Base-by-base conservation (phyloP, 2,329 filamentous ascomycete genomes). In the Apiospora saccharicola region DNA sequence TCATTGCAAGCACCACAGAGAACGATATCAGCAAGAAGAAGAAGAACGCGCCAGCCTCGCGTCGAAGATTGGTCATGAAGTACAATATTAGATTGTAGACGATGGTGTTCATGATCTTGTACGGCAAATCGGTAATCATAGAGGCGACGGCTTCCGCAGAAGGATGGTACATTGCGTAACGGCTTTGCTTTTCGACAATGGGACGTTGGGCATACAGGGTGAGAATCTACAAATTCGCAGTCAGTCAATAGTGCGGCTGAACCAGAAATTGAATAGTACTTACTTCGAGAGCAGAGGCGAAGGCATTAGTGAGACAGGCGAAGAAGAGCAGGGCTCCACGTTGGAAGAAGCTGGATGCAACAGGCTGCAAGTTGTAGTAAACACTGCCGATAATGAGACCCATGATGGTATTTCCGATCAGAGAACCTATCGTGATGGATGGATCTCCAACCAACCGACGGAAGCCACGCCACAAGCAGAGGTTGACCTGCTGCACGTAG, bases 111-210 rank as follows among this genome's bases (percentile, higher is more conserved):
- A 83, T 61, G 13, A 96, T 82, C 81, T 96, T 97, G 82, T 93
- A 93, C 0, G 95, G 95, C 82, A 97, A 83, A 77, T 98, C 95
- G 74, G 89, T 92, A 41, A 98, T 82, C 90, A 97, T 96, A 2
- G 93, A 96, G 0, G 93, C 91, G 72, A 93, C 87, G 19, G 94
- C 93, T 86, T 98, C 94, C 22, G 94, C 91, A 16, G 92, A 94
- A 0, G 95, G 94, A 78, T 97, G 95, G 78, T 98, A 97, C 24
- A 98, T 87, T 14, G 94, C 94, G 80, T 97, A 98, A 71, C 92
- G 90, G 72, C 88, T 84, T 77, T 98, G 95, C 80, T 98, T 98
- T 80, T 97, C 94, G 71, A 98, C 93, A 76, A 98, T 97, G 1
- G 93, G 92, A 43, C 95, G 91, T 87, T 97, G 94, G 1, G 93